Base-by-base conservation (phyloP, 306 rosid genomes). In the Vicia sativa region DNA sequence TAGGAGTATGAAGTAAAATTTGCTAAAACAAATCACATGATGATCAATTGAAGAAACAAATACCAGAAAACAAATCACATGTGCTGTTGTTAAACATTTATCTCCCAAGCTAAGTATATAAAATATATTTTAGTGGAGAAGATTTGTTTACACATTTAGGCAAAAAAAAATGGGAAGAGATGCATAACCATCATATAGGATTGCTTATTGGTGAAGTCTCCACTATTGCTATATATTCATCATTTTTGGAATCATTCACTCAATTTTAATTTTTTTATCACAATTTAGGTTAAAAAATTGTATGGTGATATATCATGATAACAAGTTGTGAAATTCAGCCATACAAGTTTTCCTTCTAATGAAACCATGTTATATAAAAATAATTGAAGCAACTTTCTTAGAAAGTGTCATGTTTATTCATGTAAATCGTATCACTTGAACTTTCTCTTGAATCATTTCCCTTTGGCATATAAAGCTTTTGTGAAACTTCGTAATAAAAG, bases 171-270 rank as follows among this genome's bases (percentile, higher is more conserved):
- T n/a, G n/a, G n/a, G 34, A 52, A 8, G 9, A 5, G 8, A 53
- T 11, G 11, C 60, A 10, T 54, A 54, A 54, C 16, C 61, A 25
- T 25, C 61, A 25, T 28, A 54, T 25, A 2, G 4, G 37, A 54
- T 54, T 54, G 61, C 61, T 54, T 54, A 54, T 54, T 26, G 37
- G 25, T 54, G 61, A 54, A 54, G 61, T 54, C 37, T 54, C 16
- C 37, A 25, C 16, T 53, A 54, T 54, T 52, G 57, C 7, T 19
- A 28, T 21, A 53, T 23, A 23, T 53, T 11, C 60, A 25, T 10
- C 16, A 54, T 54, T 12, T 14, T 11, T 54, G 35, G 16, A 54
- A 54, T 11, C 21, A 53, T 53, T 53, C 29, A 50, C 59, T 53
- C 0, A 23, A 0, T 53, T 5, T 53, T 53, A 2, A 23, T 53